Base-by-base conservation (phyloP, 163 green algal species). In the Chlamydomonas reinhardtii region DNA sequence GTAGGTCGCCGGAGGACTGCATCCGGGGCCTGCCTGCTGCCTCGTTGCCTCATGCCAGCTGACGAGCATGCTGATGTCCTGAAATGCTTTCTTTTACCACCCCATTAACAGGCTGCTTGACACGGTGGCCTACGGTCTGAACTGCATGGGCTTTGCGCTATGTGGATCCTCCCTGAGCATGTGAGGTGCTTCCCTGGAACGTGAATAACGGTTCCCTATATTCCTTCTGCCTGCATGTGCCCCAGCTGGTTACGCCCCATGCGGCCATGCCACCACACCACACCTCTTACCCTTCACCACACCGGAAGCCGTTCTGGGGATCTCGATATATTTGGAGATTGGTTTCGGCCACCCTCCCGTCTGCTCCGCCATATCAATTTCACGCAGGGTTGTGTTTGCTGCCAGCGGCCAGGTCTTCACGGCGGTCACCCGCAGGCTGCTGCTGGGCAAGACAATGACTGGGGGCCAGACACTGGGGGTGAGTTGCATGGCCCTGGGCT, bases 351-450 rank as follows among this genome's bases (percentile, higher is more conserved):
- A n/a, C n/a, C n/a, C n/a, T n/a, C n/a, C n/a, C n/a, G n/a, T n/a
- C n/a, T n/a, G n/a, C n/a, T n/a, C n/a, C n/a, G n/a, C n/a, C n/a
- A n/a, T n/a, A n/a, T n/a, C n/a, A n/a, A n/a, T n/a, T n/a, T n/a
- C n/a, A n/a, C 68, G 56, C 80, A 90, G 80, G 80, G 79, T 96
- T 34, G 73, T 95, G 74, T 88, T 95, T 39, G 87, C 93, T 4
- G 93, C 78, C 1, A 72, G 85, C 11, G 82, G 88, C 25, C 93
- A 96, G 80, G 72, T 94, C 12, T 90, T 95, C 84, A 95, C 93
- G 14, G 92, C 92, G 6, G 24, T 86, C 11, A 62, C 88, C 0
- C 91, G 87, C 0, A 75, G 74, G n/a, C 82, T 88, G 32, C 31
- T 94, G 43, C 82, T 95, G 56, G 29, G 74, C 32, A 88, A 86